A percentile compares a stretch with the other conserved stretches of the same genome.
phyloP scores from a whole-genome alignment of 2,329 filamentous ascomycete genomes.

The Colletotrichum theobromicola region DNA sequence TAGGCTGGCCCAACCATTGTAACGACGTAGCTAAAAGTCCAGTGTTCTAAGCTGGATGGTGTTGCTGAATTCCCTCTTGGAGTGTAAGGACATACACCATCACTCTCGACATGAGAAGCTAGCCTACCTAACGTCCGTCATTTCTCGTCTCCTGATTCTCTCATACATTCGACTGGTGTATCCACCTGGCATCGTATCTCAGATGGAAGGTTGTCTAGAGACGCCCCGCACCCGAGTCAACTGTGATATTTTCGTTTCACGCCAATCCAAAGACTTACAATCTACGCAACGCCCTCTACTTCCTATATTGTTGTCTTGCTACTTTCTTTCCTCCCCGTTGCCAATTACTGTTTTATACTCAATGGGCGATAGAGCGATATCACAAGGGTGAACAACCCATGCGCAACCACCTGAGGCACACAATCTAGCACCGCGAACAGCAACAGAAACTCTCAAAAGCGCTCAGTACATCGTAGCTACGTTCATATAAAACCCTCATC shows the following conservation, averaged over 20 bases:
- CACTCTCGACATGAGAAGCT: too few relatives aligned
- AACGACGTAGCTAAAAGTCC: too few relatives aligned
- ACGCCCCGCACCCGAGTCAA: background rate
- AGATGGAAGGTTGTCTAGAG: background rate
- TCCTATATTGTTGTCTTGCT: too few relatives aligned
- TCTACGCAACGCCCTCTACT: too few relatives aligned
- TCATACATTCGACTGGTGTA: accelerated
- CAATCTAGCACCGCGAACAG: background rate
- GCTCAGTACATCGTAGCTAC: accelerated
- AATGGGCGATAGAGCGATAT: background rate
- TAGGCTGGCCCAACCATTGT: too few relatives aligned
- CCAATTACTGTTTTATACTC: background rate
- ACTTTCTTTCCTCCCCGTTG: too few relatives aligned
- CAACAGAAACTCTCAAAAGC: background rate
- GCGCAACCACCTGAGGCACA: background rate
- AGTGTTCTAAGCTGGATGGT: too few relatives aligned
- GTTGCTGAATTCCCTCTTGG: too few relatives aligned
- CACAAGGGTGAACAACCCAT: background rate
- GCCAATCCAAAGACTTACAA: too few relatives aligned
- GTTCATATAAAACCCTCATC: background rate
- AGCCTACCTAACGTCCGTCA: background rate
- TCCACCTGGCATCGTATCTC: background rate
- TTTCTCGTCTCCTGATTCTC: accelerated
- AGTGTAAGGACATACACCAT: too few relatives aligned
- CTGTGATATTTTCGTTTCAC: too few relatives aligned